A percentile compares a stretch with the other conserved stretches of the same genome.
Conservation (phyloP, 805 yeast species). For the Wickerhamiella vanderwaltii region DNA sequence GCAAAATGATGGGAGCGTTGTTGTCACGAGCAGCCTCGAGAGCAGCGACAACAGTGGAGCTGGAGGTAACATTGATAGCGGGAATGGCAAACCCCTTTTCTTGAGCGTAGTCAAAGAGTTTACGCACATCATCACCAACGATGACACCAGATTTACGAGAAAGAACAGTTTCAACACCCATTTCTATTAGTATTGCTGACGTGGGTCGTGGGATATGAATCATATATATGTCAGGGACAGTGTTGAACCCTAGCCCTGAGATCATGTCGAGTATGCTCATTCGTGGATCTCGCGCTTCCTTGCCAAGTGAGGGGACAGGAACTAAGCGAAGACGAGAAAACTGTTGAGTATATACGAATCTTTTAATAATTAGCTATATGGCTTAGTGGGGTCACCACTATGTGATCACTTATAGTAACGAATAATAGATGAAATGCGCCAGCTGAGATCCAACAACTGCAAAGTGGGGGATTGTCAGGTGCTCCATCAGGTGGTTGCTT, state of each 20-base stretch:
- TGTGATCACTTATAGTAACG: too few relatives aligned
- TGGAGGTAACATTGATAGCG: constrained; percentile 95
- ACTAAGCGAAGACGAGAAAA: too few relatives aligned
- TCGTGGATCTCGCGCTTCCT: too few relatives aligned
- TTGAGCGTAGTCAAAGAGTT: constrained; percentile 77
- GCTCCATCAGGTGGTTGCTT: too few relatives aligned
- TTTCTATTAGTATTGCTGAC: constrained; percentile 6
- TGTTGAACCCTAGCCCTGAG: not conserved
- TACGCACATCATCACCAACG: constrained; percentile 91
- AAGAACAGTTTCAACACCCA: constrained; percentile 54
- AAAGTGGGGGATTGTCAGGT: too few relatives aligned
- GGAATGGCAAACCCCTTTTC: constrained; percentile 92
- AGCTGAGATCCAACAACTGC: too few relatives aligned
- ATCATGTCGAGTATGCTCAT: not conserved
- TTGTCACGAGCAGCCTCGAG: constrained; percentile 94
- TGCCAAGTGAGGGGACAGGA: too few relatives aligned
- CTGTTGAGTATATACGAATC: too few relatives aligned
- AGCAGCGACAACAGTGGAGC: constrained; percentile 94
- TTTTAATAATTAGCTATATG: too few relatives aligned
- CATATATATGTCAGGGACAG: not conserved
- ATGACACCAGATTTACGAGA: constrained; percentile 93
- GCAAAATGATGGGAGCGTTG: constrained; percentile 90
- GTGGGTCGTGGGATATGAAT: not conserved
- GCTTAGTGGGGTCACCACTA: too few relatives aligned
- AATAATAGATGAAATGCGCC: too few relatives aligned